Percentiles rank a stretch among this genome's conserved stretches.
Evolutionary conservation across 176 grass and related monocot species (phyloP).

Genomic region (Tillandsia leiboldiana): DNA sequence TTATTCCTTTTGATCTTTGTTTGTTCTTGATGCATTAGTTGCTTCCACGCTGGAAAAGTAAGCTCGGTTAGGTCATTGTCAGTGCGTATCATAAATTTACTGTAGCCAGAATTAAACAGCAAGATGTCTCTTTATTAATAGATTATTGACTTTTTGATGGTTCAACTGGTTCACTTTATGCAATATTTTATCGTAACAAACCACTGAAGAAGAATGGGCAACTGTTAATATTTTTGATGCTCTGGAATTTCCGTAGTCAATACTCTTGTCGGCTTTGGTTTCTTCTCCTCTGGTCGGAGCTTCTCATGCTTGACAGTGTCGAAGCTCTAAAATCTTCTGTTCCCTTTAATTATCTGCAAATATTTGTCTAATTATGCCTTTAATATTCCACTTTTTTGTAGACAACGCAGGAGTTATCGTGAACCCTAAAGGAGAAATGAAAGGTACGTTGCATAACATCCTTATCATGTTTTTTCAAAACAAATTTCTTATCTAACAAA

Average conservation of each 20-base stretch:
- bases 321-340: not conserved
- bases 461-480: not conserved
- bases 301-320: not conserved
- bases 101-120: constrained; percentile 28
- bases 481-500: not conserved
- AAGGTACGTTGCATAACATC: constrained; percentile 12
- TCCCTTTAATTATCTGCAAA: not conserved
- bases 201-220: not conserved
- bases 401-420: constrained; percentile 64
- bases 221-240: not conserved
- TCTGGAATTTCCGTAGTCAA: not conserved
- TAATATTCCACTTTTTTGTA: not conserved
- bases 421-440: constrained; percentile 65
- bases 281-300: not conserved
- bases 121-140: constrained; percentile 15
- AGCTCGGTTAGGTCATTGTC: constrained; percentile 11
- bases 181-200: not conserved
- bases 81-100: constrained; percentile 22
- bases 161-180: not conserved
- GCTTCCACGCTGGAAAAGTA: constrained; percentile 12
- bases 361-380: not conserved
- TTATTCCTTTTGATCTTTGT: not conserved
- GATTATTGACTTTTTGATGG: not conserved
- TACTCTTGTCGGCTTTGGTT: not conserved
- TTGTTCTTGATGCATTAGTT: not conserved